Evolutionary conservation across 1,139 yeast species (phyloP), one percentile per base, ranked within the genome.

Genomic region (Nakaseomyces bracarensis): DNA sequence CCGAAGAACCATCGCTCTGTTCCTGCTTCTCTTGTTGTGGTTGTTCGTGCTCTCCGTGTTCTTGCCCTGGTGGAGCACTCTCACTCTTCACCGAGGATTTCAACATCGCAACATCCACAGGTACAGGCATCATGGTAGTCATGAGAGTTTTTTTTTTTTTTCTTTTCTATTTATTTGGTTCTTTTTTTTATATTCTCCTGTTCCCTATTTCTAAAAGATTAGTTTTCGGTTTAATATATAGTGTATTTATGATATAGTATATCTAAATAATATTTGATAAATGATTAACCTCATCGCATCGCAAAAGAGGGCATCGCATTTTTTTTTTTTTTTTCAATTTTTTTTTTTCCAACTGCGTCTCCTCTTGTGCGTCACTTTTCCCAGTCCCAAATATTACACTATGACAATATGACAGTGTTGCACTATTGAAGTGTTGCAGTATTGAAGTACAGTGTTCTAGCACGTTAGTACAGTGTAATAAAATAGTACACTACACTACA

Each of bases 91-190:
- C 25, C 25, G 25, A 10, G 9, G 25, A 22, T 10, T 22, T 10
- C 34, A 30, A 11, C 9, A 19, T 22, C 8, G 22, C 34, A 18
- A 30, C 18, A 30, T 30, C 34, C 22, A 30, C 34, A 7, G 34
- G 34, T 8, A 28, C 31, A 7, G 22, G 34, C 34, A 30, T 30
- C 34, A 30, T 30, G 7, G 34, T 30, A 30, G 34, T 30, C 34
- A 30, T 30, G n/a, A 14, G 9, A 10, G 14, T n/a, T 13, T n/a
- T 7, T 26, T 26, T 26, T n/a, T 26, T n/a, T 26, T 5, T 26
- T 13, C 14, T 13, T 26, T 5, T 8, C 29, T 26, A 6, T 26
- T n/a, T 26, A 26, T 26, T 10, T 22, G 9, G 10, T 10, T 7
- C 25, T 22, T 22, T 22, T 10, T 22, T 10, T 7, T 10, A 22